Percentiles rank a stretch among this genome's conserved stretches.
Conservation (phyloP, 495 filamentous ascomycete species). For the Margaritispora aquatica region DNA sequence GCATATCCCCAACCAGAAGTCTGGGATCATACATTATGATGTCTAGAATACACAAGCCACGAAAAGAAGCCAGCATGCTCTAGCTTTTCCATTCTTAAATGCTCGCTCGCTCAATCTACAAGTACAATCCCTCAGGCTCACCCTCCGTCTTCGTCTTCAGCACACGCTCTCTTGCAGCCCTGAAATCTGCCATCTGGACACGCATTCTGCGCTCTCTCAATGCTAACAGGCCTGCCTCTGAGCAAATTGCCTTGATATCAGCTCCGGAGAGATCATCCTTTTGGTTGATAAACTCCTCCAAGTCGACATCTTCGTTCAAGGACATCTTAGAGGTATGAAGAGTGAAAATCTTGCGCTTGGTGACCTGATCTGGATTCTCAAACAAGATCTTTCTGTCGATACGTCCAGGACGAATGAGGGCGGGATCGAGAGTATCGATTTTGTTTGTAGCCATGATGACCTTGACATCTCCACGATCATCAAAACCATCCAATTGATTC, state of each 20-base stretch:
- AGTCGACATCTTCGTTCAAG: slow-evolving; percentile 86
- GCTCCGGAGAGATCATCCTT: slow-evolving; percentile 98
- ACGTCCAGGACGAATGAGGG: slow-evolving; percentile 92
- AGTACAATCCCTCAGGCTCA: slow-evolving; percentile 95
- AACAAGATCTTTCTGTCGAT: slow-evolving; percentile 99
- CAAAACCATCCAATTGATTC: slow-evolving; percentile 98
- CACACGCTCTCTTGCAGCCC: slow-evolving; percentile 85
- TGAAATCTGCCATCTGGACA: slow-evolving; percentile 98
- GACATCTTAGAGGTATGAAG: slow-evolving; percentile 99
- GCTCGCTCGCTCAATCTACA: slow-evolving; percentile 49
- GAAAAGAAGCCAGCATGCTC: slow-evolving; percentile 17
- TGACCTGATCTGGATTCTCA: slow-evolving; percentile 98
- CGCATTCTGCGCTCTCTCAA: slow-evolving; percentile 94
- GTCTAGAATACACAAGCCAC: slow-evolving; percentile 22
- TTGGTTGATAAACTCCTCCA: slow-evolving; percentile 97
- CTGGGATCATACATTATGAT: slow-evolving; percentile 9
- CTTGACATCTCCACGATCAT: slow-evolving; percentile 98
- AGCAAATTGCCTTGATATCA: slow-evolving; percentile 98
- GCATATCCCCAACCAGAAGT: background rate
- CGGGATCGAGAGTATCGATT: slow-evolving; percentile 96
- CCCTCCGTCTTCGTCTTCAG: slow-evolving; percentile 99
- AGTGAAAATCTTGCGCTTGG: slow-evolving; percentile 99
- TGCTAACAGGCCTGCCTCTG: slow-evolving; percentile 92
- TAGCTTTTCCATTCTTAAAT: slow-evolving; percentile 1
- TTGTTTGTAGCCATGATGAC: slow-evolving; percentile 99